Evolutionary conservation across 2,329 filamentous ascomycete genomes (phyloP), one percentile per base, ranked within the genome.

Genomic region (Ramularia endophylla): DNA sequence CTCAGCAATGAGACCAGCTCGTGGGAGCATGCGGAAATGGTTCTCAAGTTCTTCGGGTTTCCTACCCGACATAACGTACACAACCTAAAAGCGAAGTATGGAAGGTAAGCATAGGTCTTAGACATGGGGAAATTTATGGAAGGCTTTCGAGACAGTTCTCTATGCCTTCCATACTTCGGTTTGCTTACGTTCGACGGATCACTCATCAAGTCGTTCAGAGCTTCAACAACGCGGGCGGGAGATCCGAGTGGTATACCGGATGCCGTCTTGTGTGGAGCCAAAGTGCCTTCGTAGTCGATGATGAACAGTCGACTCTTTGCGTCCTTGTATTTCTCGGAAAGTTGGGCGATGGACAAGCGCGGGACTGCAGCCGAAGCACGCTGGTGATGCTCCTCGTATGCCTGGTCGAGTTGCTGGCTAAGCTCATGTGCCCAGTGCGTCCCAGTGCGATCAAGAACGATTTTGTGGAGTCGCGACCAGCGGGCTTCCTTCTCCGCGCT

Each of bases 51-150:
- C 88, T 55, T 94, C 86, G 0, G 88, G 86, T 52, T 82, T 85
- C 25, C 87, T 81, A 7, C 86, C 83, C 40, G 87, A 95, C 87
- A 95, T 97, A 51, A 97, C 81, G 56, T 95, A 97, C 18, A 97
- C 84, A 1, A 81, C n/a, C n/a, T n/a, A n/a, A n/a, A n/a, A n/a
- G n/a, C n/a, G n/a, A n/a, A n/a, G n/a, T n/a, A n/a, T n/a, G n/a
- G n/a, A n/a, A n/a, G n/a, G n/a, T n/a, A n/a, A n/a, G n/a, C n/a
- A n/a, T n/a, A n/a, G n/a, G n/a, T n/a, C n/a, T n/a, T n/a, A n/a
- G n/a, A n/a, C n/a, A n/a, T n/a, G n/a, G n/a, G n/a, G n/a, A n/a
- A n/a, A n/a, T n/a, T n/a, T n/a, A n/a, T n/a, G n/a, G n/a, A n/a
- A n/a, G n/a, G n/a, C n/a, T n/a, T n/a, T n/a, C n/a, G n/a, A n/a